Evolutionary conservation across 768 basidiomycete genomes (phyloP).

Genomic region (Nidularia pulvinata): DNA sequence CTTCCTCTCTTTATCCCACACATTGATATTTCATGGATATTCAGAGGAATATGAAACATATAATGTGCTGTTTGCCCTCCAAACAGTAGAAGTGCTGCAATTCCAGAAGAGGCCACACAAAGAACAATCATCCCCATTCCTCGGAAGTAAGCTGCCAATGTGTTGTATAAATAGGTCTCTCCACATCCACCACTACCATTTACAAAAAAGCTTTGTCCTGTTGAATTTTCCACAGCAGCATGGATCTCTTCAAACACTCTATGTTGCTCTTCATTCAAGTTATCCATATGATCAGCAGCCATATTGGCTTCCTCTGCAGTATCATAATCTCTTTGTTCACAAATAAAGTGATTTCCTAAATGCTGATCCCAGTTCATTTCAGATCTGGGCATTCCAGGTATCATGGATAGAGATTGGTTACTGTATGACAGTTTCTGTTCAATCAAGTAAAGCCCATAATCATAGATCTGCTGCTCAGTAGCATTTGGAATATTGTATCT

Average conservation of each 20-base stretch:
- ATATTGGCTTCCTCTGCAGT: no score
- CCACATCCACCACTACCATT: conserved; percentile 43
- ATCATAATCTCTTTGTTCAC: no score
- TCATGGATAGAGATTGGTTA: no score
- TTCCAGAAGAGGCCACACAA: conserved; percentile 48
- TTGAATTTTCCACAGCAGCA: conserved; percentile 14
- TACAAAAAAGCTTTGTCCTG: conserved; percentile 30
- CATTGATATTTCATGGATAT: conserved; percentile 15
- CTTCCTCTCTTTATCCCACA: background rate
- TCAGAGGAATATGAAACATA: conserved; percentile 45
- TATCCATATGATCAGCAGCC: no score
- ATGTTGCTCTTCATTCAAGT: conserved; percentile 4
- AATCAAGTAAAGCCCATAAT: no score
- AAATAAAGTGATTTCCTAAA: no score
- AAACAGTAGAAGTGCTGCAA: conserved; percentile 42
- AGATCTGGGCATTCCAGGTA: no score
- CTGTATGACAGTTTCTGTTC: no score
- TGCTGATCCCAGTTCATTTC: no score
- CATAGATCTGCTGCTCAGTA: no score
- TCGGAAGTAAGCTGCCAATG: conserved; percentile 20
- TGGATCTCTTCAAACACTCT: conserved; percentile 24
- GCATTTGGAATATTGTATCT: no score
- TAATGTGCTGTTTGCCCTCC: conserved; percentile 48
- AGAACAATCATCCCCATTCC: conserved; percentile 28
- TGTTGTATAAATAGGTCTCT: conserved; percentile 44